Percentiles rank a stretch among this genome's conserved stretches.
Evolutionary conservation across 1,284 basidiomycete genomes (phyloP).

Genomic region (Ganoderma meredithae): DNA sequence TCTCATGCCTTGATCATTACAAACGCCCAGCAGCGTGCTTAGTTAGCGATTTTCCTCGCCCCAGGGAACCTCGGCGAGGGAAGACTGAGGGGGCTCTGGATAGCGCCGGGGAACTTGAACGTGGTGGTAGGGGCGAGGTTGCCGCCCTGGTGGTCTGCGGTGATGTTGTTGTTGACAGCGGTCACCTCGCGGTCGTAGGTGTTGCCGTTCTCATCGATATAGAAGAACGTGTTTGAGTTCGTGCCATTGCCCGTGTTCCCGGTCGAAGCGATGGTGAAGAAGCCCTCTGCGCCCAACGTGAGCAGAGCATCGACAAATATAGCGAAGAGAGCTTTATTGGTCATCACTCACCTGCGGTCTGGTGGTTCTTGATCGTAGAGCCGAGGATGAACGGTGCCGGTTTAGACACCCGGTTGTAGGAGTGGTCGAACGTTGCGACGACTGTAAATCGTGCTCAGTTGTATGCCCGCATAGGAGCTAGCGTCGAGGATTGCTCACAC

Average conservation of each 20-base stretch:
- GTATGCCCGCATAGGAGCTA: background rate
- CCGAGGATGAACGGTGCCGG: constrained; percentile 66
- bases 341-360: constrained; percentile 63
- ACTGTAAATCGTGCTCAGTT: constrained; percentile 44
- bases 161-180: constrained; percentile 67
- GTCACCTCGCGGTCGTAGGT: constrained; percentile 69
- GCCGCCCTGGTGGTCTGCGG: constrained; percentile 65
- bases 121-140: constrained; percentile 50
- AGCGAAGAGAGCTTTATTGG: background rate
- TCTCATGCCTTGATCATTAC: too few species aligned
- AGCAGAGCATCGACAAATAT: background rate
- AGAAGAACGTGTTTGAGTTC: constrained; percentile 71
- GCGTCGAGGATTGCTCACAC: constrained; percentile 51
- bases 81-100: constrained; percentile 34
- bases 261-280: constrained; percentile 53
- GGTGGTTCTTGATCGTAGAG: constrained; percentile 64
- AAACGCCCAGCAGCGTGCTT: background rate
- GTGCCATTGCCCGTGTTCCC: constrained; percentile 73
- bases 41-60: constrained; percentile 35
- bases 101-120: constrained; percentile 25
- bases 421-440: constrained; percentile 67
- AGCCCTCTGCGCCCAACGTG: constrained; percentile 51
- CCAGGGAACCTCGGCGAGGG: constrained; percentile 53
- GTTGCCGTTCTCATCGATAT: constrained; percentile 65
- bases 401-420: constrained; percentile 63